A percentile compares a stretch with the other conserved stretches of the same genome.
Conservation (phyloP, 352 stramenopile genomes). For the Phytophthora sansomeana region DNA sequence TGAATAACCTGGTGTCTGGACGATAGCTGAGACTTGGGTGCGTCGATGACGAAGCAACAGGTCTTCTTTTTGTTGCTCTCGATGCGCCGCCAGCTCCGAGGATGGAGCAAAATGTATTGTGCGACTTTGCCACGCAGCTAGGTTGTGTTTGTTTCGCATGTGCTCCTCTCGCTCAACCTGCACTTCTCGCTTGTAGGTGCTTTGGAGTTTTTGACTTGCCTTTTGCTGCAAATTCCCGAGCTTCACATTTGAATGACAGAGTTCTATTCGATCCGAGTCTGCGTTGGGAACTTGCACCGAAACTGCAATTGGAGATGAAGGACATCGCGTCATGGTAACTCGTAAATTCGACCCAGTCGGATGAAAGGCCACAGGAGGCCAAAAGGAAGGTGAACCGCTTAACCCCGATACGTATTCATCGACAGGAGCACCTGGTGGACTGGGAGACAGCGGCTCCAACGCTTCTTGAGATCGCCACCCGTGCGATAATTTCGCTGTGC, state of each 20-base stretch:
- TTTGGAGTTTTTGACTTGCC: constrained; percentile 38
- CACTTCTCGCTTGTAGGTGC: constrained; percentile 45
- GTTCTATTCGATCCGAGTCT: constrained; percentile 30
- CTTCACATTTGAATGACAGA: constrained; percentile 31
- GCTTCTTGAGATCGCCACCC: constrained; percentile 23
- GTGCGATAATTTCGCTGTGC: constrained; percentile 35
- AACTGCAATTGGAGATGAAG: constrained; percentile 47
- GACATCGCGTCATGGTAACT: constrained; percentile 51
- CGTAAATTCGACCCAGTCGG: constrained; percentile 41
- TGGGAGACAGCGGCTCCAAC: constrained; percentile 19
- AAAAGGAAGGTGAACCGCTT: constrained; percentile 55
- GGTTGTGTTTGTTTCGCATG: constrained; percentile 45
- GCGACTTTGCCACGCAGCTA: constrained; percentile 45
- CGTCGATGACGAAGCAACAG: constrained; percentile 26
- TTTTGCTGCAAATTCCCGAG: constrained; percentile 41
- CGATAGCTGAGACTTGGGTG: constrained; percentile 52
- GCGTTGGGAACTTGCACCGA: constrained; percentile 9
- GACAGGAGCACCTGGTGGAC: neutral
- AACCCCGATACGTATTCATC: constrained; percentile 24
- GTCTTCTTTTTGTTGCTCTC: constrained; percentile 22
- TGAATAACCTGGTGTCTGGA: constrained; percentile 61
- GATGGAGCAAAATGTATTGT: constrained; percentile 56
- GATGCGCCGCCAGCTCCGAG: constrained; percentile 23
- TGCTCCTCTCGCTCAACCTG: constrained; percentile 24
- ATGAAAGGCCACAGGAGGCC: constrained; percentile 59